phyloP scores from a whole-genome alignment of 2,329 filamentous ascomycete genomes.

The Claviceps maximensis region DNA sequence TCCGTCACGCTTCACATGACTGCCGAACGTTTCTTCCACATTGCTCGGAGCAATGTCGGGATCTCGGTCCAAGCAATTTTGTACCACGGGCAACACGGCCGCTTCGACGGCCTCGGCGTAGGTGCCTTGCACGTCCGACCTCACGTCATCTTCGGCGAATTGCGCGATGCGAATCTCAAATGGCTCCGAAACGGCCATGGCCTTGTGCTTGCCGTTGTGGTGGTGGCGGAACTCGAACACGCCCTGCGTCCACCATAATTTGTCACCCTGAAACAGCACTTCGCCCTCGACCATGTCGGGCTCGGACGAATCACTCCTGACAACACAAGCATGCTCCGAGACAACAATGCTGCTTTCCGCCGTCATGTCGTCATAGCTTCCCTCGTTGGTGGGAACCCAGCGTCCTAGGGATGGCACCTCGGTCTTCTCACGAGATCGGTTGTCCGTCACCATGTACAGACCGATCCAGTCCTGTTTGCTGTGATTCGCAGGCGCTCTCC shows the following conservation, averaged over 20 bases:
- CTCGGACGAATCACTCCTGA: constrained; percentile 37
- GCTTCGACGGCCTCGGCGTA: constrained; percentile 61
- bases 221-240: constrained; percentile 97
- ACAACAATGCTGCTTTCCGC: constrained; percentile 66
- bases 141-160: constrained; percentile 64
- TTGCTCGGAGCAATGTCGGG: constrained; percentile 77
- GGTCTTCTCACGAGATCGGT: constrained; percentile 71
- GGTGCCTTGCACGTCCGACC: constrained; percentile 43
- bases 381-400: constrained; percentile 72
- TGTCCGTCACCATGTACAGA: constrained; percentile 91
- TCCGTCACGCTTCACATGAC: constrained; percentile 69
- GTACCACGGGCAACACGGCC: constrained; percentile 67
- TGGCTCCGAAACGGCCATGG: constrained; percentile 85
- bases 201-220: constrained; percentile 81
- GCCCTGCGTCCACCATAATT: constrained; percentile 93
- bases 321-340: constrained; percentile 46
- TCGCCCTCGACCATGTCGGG: constrained; percentile 60
- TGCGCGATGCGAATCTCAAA: constrained; percentile 79
- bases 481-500: constrained; percentile 80
- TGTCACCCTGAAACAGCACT: constrained; percentile 79
- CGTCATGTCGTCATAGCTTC: constrained; percentile 60
- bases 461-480: constrained; percentile 91
- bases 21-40: constrained; percentile 71
- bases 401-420: constrained; percentile 75
- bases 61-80: constrained; percentile 86